Evolutionary conservation across 1,284 basidiomycete genomes (phyloP).

Genomic region (Papiliotrema laurentii): DNA sequence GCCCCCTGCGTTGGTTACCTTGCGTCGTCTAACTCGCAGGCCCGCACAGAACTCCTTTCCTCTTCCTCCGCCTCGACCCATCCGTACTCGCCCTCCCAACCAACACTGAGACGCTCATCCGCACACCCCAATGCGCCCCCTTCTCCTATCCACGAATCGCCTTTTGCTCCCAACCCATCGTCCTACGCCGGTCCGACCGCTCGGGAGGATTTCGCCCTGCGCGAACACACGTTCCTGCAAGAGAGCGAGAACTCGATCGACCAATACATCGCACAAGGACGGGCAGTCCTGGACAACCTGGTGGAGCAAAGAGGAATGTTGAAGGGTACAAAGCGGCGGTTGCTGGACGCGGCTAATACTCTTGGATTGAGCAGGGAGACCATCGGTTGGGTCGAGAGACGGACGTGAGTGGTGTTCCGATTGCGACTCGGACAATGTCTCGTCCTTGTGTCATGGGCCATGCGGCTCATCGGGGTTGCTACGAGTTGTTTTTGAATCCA

Average conservation of each 20-base stretch:
- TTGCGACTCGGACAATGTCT: too few species aligned
- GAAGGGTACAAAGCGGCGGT: conserved; percentile 78
- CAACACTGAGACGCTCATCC: conserved; percentile 16
- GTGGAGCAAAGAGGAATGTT: conserved; percentile 85
- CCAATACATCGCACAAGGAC: conserved; percentile 82
- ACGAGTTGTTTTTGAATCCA: neutral
- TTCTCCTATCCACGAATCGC: conserved; percentile 38
- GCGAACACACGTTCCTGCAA: conserved; percentile 80
- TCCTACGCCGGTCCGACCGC: conserved; percentile 31
- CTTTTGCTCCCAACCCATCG: conserved; percentile 57
- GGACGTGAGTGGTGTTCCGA: conserved; percentile 68
- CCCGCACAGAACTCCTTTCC: conserved; percentile 37
- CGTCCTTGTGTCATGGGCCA: too few species aligned
- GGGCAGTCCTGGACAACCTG: conserved; percentile 81
- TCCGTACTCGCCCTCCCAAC: conserved; percentile 48
- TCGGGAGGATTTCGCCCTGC: conserved; percentile 70
- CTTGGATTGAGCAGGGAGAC: conserved; percentile 85
- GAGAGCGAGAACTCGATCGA: conserved; percentile 75
- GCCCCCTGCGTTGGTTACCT: neutral
- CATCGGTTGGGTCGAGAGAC: conserved; percentile 88
- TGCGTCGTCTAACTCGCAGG: conserved; percentile 11
- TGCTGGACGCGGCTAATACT: conserved; percentile 86
- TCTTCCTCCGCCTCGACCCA: conserved; percentile 24
- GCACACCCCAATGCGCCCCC: conserved; percentile 51
- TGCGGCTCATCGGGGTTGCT: neutral